Evolutionary conservation across 257 asterid genomes (phyloP), one percentile per base, ranked within the genome.

Genomic region (Solanum medicagineum): DNA sequence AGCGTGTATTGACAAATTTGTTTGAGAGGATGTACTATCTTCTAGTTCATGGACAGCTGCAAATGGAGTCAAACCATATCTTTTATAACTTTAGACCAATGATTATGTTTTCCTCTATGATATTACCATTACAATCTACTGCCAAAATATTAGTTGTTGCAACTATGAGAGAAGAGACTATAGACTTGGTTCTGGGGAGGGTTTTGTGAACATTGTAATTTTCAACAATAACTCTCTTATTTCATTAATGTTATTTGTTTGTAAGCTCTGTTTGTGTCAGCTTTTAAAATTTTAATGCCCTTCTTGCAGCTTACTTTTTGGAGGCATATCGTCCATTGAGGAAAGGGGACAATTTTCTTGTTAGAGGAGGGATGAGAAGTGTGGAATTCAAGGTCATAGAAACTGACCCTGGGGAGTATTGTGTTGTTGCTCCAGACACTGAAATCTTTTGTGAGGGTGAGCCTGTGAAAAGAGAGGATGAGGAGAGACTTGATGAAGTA

Each of bases 341-440:
- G 91, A 91, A 87, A 87, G 92, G 91, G 19, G 95, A 93, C 75
- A 91, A 90, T 86, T 93, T 93, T 84, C 94, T 93, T 60, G 94
- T 93, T 77, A 87, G 95, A 85, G 95, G 95, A 29, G 95, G 95
- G 65, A 92, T 93, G 95, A 87, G 95, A 86, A 93, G 94, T 73
- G 94, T 93, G 57, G 95, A 93, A 84, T 93, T 91, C 80, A 92
- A 91, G 87, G 91, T 92, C 56, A 83, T 91, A 57, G 95, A 92
- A 87, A 91, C 94, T 74, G 94, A 91, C 22, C 95, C 95, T 13
- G 92, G 93, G 69, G 95, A 93, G 69, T 93, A 93, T 81, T 93
- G 95, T 88, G 95, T 93, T 79, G 95, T 93, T 68, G 92, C 93
- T 80, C 95, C 94, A 36, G 95, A 93, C 82, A 93, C 95, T 55